Base-by-base conservation (phyloP, 2,329 filamentous ascomycete genomes). In the Trichothecium sympodiale region DNA sequence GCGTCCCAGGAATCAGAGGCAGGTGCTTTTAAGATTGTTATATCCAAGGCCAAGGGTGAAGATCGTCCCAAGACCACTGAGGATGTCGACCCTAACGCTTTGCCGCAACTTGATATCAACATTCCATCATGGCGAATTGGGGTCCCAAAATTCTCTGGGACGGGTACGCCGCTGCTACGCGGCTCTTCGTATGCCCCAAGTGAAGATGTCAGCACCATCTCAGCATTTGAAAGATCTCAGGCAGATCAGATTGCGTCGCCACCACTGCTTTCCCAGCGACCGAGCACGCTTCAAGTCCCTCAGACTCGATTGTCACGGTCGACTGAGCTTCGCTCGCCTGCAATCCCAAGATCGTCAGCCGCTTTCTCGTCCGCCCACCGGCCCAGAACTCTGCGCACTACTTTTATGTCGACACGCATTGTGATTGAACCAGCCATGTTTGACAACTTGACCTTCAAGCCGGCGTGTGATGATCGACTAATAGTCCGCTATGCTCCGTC, bases 91-190 rank as follows among this genome's bases (percentile, higher is more conserved):
- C 44, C 53, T 10, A 46, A 56, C 14, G 51, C 54, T 29, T 57
- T 65, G 28, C 77, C 74, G 10, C 60, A 77, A 26, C 64, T 93
- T 34, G 74, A 87, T 46, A 71, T 89, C 30, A 69, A 77, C 16
- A 94, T 94, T 34, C 87, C 88, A 26, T 80, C 83, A 38, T 93
- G 88, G 67, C 79, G 80, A 44, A 65, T 95, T 38, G 88, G 87
- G 10, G 83, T 80, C 2, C 85, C 86, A 14, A 75, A 77, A 39
- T 94, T 94, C 56, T 89, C 81, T 43, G 62, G 74, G 36, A 71
- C 73, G 46, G 86, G 86, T 9, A 87, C 81, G 3, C 77, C 84
- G 3, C 71, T 85, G 42, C 66, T 95, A 43, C 79, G 83, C 41
- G 83, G 79, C 44, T 93, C 88, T n/a, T 78, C 81, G 13, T 84